Evolutionary conservation across 306 rosid species (phyloP).

Genomic region (Glycine soja): DNA sequence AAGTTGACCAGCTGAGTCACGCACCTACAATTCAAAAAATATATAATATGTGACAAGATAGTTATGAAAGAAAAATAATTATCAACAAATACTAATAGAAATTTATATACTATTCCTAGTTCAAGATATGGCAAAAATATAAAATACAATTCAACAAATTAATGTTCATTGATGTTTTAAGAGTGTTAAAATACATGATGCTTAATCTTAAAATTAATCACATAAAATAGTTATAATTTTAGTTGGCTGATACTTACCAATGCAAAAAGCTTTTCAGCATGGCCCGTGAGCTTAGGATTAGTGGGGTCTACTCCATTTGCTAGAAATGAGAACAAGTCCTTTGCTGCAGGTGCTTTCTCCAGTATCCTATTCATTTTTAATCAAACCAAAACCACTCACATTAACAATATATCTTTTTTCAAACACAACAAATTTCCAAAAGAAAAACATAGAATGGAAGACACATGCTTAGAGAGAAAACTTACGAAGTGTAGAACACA

Average conservation of each 20-base stretch:
- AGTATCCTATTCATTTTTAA: too few species aligned
- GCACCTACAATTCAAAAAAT: not conserved
- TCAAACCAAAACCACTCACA: not conserved
- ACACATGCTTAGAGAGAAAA: not conserved
- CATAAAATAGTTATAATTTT: not conserved
- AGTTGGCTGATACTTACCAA: slow-evolving; percentile 25
- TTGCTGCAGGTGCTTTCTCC: slow-evolving; percentile 45
- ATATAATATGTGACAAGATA: not conserved
- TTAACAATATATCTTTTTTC: not conserved
- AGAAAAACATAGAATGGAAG: too few species aligned
- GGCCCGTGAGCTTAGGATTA: slow-evolving; percentile 38
- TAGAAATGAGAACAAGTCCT: slow-evolving; percentile 45
- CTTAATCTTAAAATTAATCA: too few species aligned
- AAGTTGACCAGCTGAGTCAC: slow-evolving; percentile 42
- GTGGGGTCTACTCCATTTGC: slow-evolving; percentile 21
- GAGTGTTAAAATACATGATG: too few species aligned
- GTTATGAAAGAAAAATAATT: not conserved
- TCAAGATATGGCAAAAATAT: too few species aligned
- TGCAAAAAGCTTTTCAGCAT: slow-evolving; percentile 44
- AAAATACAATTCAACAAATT: too few species aligned
- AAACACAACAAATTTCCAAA: not conserved
- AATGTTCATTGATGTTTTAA: too few species aligned
- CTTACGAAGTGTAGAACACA: slow-evolving; percentile 48
- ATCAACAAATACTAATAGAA: too few species aligned
- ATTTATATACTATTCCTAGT: too few species aligned